Conservation (phyloP, 2,329 filamentous ascomycete species). For the Chaetomium olivaceum region DNA sequence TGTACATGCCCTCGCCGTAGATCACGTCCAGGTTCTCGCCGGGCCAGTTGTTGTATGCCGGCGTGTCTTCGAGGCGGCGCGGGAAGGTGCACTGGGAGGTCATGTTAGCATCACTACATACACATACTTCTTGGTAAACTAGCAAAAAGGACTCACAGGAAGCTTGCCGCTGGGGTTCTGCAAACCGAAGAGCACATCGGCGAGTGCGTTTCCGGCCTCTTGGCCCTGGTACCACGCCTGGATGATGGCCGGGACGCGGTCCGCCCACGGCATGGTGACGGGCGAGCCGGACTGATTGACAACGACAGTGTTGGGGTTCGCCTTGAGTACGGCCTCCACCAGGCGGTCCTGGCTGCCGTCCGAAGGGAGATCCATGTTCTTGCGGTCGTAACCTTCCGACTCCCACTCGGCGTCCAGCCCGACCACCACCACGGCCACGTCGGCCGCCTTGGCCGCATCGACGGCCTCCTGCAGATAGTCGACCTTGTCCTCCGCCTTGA, state of each 20-base stretch:
- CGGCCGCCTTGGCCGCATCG: constrained; percentile 59
- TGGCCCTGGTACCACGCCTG: constrained; percentile 73
- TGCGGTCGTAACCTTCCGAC: constrained; percentile 70
- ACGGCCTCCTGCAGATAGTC: constrained; percentile 67
- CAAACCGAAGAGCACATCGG: constrained; percentile 65
- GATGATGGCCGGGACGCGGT: constrained; percentile 64
- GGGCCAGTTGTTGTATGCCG: constrained; percentile 71
- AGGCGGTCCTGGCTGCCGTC: constrained; percentile 62
- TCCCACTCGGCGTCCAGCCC: constrained; percentile 75
- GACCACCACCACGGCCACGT: constrained; percentile 68
- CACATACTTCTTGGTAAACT: not conserved
- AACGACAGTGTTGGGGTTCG: constrained; percentile 66
- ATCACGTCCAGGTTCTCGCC: constrained; percentile 67
- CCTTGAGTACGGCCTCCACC: constrained; percentile 60
- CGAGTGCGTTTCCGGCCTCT: constrained; percentile 67
- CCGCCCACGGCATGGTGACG: constrained; percentile 69
- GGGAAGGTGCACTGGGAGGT: constrained; percentile 62
- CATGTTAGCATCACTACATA: not conserved
- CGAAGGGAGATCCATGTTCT: constrained; percentile 59
- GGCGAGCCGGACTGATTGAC: constrained; percentile 70
- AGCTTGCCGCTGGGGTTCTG: constrained; percentile 68
- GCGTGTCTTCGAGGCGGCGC: constrained; percentile 62
- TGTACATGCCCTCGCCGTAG: constrained; percentile 72
- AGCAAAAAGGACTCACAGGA: constrained; percentile 47
- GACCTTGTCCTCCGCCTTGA: constrained; percentile 64